A percentile compares a stretch with the other conserved stretches of the same genome.
Evolutionary conservation across 192 early-diverging fungal genomes (phyloP).

Genomic region (Mortierella antarctica): DNA sequence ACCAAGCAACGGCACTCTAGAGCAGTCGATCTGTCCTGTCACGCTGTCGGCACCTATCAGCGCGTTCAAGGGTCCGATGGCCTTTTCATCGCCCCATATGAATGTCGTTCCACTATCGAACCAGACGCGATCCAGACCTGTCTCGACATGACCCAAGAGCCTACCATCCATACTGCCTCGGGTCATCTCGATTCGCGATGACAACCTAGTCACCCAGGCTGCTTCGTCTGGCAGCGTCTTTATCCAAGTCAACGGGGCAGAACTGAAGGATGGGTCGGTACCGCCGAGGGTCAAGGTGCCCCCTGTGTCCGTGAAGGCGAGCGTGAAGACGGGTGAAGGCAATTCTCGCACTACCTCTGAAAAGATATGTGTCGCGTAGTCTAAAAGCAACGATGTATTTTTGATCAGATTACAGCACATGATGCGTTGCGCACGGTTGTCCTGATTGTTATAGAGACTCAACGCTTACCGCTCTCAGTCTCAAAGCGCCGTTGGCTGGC

Average conservation of each 20-base stretch:
- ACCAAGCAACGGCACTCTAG: neutral
- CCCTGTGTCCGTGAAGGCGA: slow-evolving; percentile 28
- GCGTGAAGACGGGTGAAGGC: slow-evolving; percentile 21
- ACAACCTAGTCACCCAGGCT: slow-evolving; percentile 24
- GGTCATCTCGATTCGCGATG: slow-evolving; percentile 13
- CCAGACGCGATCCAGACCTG: slow-evolving; percentile 27
- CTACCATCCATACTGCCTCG: too few species aligned
- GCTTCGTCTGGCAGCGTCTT: slow-evolving; percentile 24
- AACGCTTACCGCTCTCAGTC: slow-evolving; percentile 12
- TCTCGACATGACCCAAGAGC: slow-evolving; percentile 5
- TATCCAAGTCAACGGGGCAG: slow-evolving; percentile 24
- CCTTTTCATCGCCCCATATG: slow-evolving; percentile 28
- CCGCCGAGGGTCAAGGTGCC: slow-evolving; percentile 33
- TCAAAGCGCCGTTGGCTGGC: slow-evolving; percentile 32
- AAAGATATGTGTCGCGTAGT: slow-evolving; percentile 26
- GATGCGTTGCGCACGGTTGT: neutral
- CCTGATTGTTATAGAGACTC: neutral
- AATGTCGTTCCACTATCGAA: slow-evolving; percentile 29
- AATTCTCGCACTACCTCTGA: slow-evolving; percentile 23
- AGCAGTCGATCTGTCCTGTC: slow-evolving; percentile 30
- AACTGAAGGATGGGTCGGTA: slow-evolving; percentile 21
- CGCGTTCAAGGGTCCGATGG: slow-evolving; percentile 10
- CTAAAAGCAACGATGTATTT: slow-evolving; percentile 6
- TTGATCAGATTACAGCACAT: neutral
- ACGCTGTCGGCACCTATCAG: slow-evolving; percentile 33